These are phyloP conservation scores for Melocanna baccifera DNA, from an alignment of 176 grass and related monocot genomes.

Conservation along the genomic window DNA sequence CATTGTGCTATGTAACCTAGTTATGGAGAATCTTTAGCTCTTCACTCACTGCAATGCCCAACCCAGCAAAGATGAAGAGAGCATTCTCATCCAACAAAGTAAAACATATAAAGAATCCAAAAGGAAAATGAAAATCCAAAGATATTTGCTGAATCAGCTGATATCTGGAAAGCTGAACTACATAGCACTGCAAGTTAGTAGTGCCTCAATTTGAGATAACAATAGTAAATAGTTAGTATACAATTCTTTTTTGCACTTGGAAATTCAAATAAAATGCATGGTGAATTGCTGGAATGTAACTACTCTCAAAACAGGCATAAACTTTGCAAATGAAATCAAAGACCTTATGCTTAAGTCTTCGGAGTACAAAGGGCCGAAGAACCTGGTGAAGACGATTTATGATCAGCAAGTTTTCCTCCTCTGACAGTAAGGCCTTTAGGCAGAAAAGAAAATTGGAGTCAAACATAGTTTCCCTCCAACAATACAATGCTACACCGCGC, in stretches of 20 bases:
- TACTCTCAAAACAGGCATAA: conserved; percentile 23
- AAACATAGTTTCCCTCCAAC: conserved; percentile 26
- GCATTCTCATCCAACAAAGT: not conserved
- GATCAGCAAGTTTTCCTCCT: conserved; percentile 99
- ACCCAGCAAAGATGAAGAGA: not conserved
- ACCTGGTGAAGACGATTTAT: conserved; percentile 99
- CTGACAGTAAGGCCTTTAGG: conserved; percentile 89
- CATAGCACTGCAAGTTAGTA: not conserved
- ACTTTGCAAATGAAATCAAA: conserved; percentile 29
- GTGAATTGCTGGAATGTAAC: not conserved
- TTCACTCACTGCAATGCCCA: not conserved
- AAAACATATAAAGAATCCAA: not conserved
- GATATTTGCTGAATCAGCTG: not conserved
- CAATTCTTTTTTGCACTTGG: not conserved
- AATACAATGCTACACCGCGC: not conserved
- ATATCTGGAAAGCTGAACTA: not conserved
- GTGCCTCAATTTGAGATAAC: not conserved
- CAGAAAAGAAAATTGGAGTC: conserved; percentile 9
- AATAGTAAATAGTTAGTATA: not conserved
- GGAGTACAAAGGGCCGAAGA: conserved; percentile 98
- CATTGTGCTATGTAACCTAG: conserved; percentile 2
- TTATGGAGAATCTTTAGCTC: conserved; percentile 1
- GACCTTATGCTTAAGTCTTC: conserved; percentile 99
- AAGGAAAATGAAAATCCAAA: not conserved
- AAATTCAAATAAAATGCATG: conserved; percentile 7